Evolutionary conservation across 148 eudicot species (phyloP).

Genomic region (Linanthus parryae): DNA sequence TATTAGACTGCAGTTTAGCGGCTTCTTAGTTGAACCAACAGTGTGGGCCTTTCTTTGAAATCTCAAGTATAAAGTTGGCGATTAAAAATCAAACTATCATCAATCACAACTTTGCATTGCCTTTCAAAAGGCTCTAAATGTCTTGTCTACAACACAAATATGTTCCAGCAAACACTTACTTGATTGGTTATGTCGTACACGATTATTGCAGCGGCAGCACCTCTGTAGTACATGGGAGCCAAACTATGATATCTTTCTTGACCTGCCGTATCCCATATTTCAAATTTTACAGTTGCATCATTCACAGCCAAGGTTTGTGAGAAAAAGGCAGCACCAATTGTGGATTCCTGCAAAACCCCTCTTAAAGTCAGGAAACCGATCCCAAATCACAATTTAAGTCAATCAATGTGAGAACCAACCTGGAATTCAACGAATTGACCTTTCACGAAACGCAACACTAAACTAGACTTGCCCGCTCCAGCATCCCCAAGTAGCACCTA

Average conservation of each 20-base stretch:
- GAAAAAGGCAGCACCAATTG: conserved; percentile 36
- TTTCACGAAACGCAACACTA: conserved; percentile 30
- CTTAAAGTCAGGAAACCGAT: background rate
- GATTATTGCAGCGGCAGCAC: conserved; percentile 22
- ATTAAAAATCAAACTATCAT: too few species aligned
- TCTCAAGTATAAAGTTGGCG: too few species aligned
- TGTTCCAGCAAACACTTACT: conserved; percentile 11
- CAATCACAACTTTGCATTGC: too few species aligned
- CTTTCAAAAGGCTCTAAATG: background rate
- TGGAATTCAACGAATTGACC: conserved; percentile 32
- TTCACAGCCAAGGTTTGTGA: conserved; percentile 28
- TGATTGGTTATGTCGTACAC: conserved; percentile 36
- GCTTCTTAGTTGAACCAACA: too few species aligned
- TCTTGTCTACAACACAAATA: background rate
- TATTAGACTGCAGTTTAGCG: too few species aligned
- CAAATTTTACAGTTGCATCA: conserved; percentile 30
- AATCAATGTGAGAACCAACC: too few species aligned
- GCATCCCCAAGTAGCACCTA: conserved; percentile 35
- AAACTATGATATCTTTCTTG: conserved; percentile 34
- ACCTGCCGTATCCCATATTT: conserved; percentile 37
- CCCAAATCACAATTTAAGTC: too few species aligned
- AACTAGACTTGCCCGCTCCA: conserved; percentile 33
- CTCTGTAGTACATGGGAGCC: conserved; percentile 25
- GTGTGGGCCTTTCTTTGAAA: too few species aligned
- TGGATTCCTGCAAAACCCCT: conserved; percentile 20